Conservation (phyloP, 139 green algal species). For the Yamagishiella unicocca region DNA sequence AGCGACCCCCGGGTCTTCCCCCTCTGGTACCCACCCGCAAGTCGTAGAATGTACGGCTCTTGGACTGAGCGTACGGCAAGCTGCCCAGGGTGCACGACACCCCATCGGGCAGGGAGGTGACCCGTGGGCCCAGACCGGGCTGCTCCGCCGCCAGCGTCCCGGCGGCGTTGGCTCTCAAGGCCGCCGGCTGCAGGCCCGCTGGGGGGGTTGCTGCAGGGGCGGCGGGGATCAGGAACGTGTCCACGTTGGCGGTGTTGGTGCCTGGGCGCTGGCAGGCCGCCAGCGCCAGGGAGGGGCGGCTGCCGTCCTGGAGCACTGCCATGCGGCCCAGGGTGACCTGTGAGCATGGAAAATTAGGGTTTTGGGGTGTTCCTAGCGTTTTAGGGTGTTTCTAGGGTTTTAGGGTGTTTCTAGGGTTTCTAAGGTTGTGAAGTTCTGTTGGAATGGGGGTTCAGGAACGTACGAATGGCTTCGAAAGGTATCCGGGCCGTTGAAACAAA, state of each 20-base stretch:
- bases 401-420: too few species aligned
- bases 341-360: too few species aligned
- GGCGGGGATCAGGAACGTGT: background rate
- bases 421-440: too few species aligned
- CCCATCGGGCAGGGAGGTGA: background rate
- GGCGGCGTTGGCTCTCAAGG: background rate
- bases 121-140: background rate
- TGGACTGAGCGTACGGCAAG: background rate
- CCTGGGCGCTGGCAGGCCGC: background rate
- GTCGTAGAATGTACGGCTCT: constrained; percentile 14
- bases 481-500: too few species aligned
- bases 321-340: background rate
- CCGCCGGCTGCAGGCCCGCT: background rate
- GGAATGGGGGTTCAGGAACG: too few species aligned
- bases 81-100: background rate
- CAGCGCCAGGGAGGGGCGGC: background rate
- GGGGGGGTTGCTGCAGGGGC: background rate
- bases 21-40: background rate
- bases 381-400: too few species aligned
- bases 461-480: too few species aligned
- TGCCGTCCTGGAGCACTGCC: background rate
- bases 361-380: too few species aligned
- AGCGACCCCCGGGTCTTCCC: background rate
- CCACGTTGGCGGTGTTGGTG: background rate
- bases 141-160: background rate